Base-by-base conservation (phyloP, 228 moss, liverwort and hornwort species). In the Sphagnum fallax region DNA sequence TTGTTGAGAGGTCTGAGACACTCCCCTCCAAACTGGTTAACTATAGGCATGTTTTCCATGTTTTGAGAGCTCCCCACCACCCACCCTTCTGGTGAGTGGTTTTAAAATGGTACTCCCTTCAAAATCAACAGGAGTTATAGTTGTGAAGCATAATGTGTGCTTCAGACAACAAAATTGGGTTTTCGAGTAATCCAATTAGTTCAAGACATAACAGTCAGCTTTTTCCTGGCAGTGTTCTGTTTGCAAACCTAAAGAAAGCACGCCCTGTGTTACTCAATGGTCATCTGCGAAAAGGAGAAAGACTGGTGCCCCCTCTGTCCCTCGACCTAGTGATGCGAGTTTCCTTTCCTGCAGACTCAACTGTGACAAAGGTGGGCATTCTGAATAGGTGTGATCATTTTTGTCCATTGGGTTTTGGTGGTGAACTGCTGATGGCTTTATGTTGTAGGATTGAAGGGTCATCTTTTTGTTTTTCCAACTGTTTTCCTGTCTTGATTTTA, bases 201-300 rank as follows among this genome's bases (percentile, higher is more conserved):
- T 32, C 32, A 32, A 32, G 32, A 32, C 32, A 32, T 32, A 32
- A 32, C 32, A 2, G 32, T 32, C 32, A 32, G 48, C 4, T 53
- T 67, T 53, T 47, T 47, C 61, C 53, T 5, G 81, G 62, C 72
- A 98, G 98, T 76, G 75, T 98, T 32, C 71, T 98, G 59, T 87
- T 90, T 57, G 81, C 77, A 66, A 92, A 90, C 59, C 60, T 86
- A 18, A 94, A 83, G 74, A 92, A 94, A 78, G 82, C 83, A 7
- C 92, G 98, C 6, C 77, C 92, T 60, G 53, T 92, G 69, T 83
- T 98, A 13, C 71, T 94, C 3, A 90, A 94, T 71, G 94, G 98
- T 60, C 86, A 82, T 14, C 78, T 88, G 47, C 90, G 92, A 67
- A 98, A 90, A 79, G 98, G 98, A 63, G 98, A 98, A 67, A 79